phyloP scores from a whole-genome alignment of 2,329 filamentous ascomycete genomes.

The Xylariaceae sp. region DNA sequence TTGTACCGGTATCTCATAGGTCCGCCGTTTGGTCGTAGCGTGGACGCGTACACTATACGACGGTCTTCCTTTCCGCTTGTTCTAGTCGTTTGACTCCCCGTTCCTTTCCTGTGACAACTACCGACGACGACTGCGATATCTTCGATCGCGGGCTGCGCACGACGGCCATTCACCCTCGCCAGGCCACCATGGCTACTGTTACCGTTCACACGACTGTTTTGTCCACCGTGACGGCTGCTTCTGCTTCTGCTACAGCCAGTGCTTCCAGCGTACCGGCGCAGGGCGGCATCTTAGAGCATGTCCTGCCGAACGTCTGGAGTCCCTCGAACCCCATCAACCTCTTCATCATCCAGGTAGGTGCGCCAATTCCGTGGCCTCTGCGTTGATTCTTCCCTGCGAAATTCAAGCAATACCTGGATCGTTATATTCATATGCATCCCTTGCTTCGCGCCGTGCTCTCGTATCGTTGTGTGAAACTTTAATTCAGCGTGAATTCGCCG shows the following conservation, averaged over 20 bases:
- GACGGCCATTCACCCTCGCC: not conserved
- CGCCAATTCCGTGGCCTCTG: not conserved
- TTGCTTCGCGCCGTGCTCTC: not conserved
- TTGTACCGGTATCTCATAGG: too few relatives aligned
- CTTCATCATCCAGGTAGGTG: slow-evolving; percentile 65
- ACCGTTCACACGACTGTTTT: slow-evolving; percentile 17
- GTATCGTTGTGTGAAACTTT: not conserved
- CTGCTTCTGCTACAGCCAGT: slow-evolving; percentile 18
- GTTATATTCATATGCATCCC: not conserved
- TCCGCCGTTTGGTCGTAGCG: too few relatives aligned
- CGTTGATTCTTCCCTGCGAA: not conserved
- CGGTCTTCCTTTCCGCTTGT: not conserved
- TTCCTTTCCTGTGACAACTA: not conserved
- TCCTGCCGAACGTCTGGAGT: slow-evolving; percentile 63
- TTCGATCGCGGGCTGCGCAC: not conserved
- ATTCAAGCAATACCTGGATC: too few relatives aligned
- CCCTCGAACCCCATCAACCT: slow-evolving; percentile 65
- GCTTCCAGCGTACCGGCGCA: slow-evolving; percentile 36
- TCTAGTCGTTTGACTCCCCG: not conserved
- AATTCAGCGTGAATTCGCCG: not conserved
- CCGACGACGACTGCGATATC: not conserved
- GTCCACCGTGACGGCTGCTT: slow-evolving; percentile 18
- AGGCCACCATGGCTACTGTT: slow-evolving; percentile 20
- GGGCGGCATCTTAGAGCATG: slow-evolving; percentile 63
- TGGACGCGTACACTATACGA: too few relatives aligned